Percentiles rank a stretch among this genome's conserved stretches.
Conservation (phyloP, 1,139 yeast genomes). For the Magnusiomyces starmeri region DNA sequence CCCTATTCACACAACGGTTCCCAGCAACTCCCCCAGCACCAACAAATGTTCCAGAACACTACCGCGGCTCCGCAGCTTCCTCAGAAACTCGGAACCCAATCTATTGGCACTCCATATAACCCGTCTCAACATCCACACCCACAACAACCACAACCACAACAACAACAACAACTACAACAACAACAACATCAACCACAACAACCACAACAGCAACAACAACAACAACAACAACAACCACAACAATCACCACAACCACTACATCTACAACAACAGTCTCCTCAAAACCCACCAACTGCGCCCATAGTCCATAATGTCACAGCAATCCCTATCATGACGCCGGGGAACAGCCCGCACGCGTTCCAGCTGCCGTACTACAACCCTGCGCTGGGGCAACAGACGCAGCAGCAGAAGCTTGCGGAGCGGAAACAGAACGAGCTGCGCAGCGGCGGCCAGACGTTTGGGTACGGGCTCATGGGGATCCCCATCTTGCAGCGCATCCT, state of each 20-base stretch:
- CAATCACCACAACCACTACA: constrained; percentile 2
- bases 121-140: constrained; percentile 10
- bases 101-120: constrained; percentile 3
- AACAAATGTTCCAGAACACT: too few relatives aligned
- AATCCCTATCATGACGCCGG: constrained; percentile 33
- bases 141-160: constrained; percentile 2
- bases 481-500: constrained; percentile 45
- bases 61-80: constrained; percentile 1
- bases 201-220: constrained; percentile 1
- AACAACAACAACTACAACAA: constrained; percentile 2
- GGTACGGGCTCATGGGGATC: constrained; percentile 30
- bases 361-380: constrained; percentile 23
- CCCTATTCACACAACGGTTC: too few relatives aligned
- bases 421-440: constrained; percentile 3
- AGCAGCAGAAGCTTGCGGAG: constrained; percentile 10
- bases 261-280: neutral
- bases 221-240: constrained; percentile 3
- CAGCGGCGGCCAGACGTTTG: constrained; percentile 18
- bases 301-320: constrained; percentile 22
- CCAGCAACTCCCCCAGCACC: too few relatives aligned
- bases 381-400: constrained; percentile 16
- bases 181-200: neutral
- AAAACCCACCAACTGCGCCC: constrained; percentile 5
- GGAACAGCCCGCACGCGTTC: constrained; percentile 30
- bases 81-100: neutral